These are phyloP conservation scores for Taphrina confusa DNA, from an alignment of 1,139 yeast genomes.

Conservation along the genomic window DNA sequence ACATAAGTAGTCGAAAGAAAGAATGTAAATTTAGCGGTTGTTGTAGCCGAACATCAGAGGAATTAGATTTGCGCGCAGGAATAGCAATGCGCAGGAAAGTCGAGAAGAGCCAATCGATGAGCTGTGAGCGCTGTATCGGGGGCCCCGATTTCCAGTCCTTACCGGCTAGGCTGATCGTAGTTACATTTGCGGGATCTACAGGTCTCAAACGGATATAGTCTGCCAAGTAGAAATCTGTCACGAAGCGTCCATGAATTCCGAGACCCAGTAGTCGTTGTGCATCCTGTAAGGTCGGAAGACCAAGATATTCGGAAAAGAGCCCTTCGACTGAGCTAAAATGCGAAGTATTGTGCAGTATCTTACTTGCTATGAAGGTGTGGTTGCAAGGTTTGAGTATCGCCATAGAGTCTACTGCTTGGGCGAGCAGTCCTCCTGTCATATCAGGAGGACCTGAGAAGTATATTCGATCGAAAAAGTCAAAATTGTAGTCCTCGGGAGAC, in stretches of 20 bases:
- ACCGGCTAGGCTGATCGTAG: conserved; percentile 10
- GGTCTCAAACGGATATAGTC: conserved; percentile 19
- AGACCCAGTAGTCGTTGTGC: conserved; percentile 23
- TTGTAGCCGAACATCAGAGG: neutral
- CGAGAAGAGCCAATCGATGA: conserved; percentile 25
- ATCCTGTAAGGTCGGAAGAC: neutral
- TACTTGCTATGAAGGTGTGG: conserved; percentile 23
- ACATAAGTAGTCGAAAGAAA: conserved; percentile 21
- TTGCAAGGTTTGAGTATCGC: conserved; percentile 13
- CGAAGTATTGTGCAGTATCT: conserved; percentile 12
- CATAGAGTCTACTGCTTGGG: conserved; percentile 22
- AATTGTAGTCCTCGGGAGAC: conserved; percentile 24
- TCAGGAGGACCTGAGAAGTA: conserved; percentile 16
- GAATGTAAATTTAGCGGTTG: conserved; percentile 30
- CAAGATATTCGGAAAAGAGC: conserved; percentile 6
- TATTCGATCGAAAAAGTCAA: conserved; percentile 29
- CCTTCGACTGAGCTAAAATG: conserved; percentile 17
- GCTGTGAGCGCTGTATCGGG: conserved; percentile 8
- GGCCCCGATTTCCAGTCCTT: conserved; percentile 25
- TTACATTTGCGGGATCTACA: conserved; percentile 18
- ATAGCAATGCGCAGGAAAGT: conserved; percentile 18
- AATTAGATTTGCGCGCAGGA: conserved; percentile 1
- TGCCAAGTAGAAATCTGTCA: conserved; percentile 1
- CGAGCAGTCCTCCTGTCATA: conserved; percentile 16
- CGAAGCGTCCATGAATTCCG: conserved; percentile 7